These are phyloP conservation scores for Exutisphaerella laricina DNA, from an alignment of 2,329 filamentous ascomycete species.

Conservation along the genomic window DNA sequence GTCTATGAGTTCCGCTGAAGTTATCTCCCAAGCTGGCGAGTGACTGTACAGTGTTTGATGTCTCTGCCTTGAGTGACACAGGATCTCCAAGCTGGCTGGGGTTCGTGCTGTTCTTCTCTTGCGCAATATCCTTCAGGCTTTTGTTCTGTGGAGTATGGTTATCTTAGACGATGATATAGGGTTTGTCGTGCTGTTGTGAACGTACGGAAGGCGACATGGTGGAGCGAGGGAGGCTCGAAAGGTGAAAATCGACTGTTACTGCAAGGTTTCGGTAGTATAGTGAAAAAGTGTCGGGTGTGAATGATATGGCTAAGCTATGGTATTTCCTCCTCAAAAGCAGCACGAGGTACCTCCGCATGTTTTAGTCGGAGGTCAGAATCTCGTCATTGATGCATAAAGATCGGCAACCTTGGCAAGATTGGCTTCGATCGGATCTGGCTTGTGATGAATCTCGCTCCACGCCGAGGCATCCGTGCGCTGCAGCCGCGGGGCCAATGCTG, in stretches of 20 bases:
- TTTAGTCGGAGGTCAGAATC: conserved; percentile 20
- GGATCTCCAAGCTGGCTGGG: conserved; percentile 33
- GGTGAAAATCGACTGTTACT: no score
- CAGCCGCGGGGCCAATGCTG: no score
- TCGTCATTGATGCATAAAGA: conserved; percentile 18
- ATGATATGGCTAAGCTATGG: no score
- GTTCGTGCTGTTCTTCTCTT: conserved; percentile 25
- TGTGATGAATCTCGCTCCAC: neutral
- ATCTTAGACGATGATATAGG: no score
- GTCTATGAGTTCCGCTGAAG: neutral
- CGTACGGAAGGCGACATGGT: no score
- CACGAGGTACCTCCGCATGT: no score
- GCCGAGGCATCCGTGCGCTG: no score
- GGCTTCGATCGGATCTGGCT: neutral
- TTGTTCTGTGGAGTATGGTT: conserved; percentile 11
- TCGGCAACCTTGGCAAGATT: conserved; percentile 13
- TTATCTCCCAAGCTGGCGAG: neutral
- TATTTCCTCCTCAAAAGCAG: no score
- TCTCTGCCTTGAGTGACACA: conserved; percentile 34
- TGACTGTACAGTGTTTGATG: conserved; percentile 23
- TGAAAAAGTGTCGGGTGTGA: no score
- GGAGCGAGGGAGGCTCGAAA: no score
- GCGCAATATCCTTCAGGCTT: conserved; percentile 22
- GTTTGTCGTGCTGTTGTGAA: no score
- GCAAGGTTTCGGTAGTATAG: no score